These are phyloP conservation scores for Zygosaccharomyces bisporus DNA, from an alignment of 805 yeast species.

Conservation along the genomic window DNA sequence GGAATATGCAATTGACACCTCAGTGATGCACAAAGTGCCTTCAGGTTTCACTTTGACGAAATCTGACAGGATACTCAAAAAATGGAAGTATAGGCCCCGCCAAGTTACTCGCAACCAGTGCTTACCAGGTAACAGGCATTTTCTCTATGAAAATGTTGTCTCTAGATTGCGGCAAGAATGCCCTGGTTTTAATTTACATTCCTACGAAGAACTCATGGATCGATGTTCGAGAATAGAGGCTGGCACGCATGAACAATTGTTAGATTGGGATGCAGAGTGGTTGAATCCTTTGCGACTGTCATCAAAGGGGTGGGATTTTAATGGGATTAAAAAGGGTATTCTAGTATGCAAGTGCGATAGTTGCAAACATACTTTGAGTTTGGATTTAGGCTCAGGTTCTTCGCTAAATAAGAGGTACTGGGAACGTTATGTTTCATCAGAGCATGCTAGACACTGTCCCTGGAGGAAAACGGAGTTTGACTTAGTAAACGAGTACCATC, in stretches of 20 bases:
- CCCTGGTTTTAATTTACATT: constrained; percentile 13
- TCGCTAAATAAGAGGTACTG: constrained; percentile 11
- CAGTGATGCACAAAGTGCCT: background rate
- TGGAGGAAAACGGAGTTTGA: constrained; percentile 16
- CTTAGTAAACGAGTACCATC: constrained; percentile 15
- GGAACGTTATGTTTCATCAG: constrained; percentile 8
- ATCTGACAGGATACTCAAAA: constrained; percentile 9
- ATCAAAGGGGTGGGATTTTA: constrained; percentile 21
- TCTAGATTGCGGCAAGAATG: constrained; percentile 7
- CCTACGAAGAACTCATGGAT: constrained; percentile 11
- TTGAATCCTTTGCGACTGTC: constrained; percentile 20
- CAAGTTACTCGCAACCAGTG: constrained; percentile 7
- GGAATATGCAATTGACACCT: constrained; percentile 5
- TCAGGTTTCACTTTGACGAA: background rate
- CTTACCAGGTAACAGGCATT: constrained; percentile 9
- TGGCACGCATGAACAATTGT: constrained; percentile 7
- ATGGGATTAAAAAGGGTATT: background rate
- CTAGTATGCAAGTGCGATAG: constrained; percentile 12
- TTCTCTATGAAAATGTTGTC: constrained; percentile 14
- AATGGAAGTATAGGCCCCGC: constrained; percentile 18
- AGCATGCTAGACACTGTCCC: constrained; percentile 16
- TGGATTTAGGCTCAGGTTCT: constrained; percentile 11
- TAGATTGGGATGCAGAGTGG: constrained; percentile 22
- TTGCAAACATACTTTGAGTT: constrained; percentile 14
- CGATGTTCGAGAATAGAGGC: constrained; percentile 13